These are phyloP conservation scores for Roridomyces roridus DNA, from an alignment of 768 basidiomycete genomes.

Conservation along the genomic window DNA sequence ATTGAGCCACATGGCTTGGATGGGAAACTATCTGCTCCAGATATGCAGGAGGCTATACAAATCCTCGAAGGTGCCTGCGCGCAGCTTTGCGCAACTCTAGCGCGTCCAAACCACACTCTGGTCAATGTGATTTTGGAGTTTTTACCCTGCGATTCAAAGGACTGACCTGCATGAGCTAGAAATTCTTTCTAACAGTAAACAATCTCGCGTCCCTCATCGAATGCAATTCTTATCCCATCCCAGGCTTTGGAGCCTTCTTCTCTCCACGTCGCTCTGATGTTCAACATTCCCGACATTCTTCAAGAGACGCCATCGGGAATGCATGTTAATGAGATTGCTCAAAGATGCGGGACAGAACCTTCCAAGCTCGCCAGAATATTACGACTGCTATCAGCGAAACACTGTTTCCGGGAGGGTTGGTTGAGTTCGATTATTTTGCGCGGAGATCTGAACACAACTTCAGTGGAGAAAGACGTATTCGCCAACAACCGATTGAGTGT, in stretches of 20 bases:
- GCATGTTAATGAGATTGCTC: slow-evolving; percentile 28
- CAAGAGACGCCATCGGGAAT: slow-evolving; percentile 30
- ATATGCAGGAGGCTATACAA: slow-evolving; percentile 31
- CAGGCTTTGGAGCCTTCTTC: slow-evolving; percentile 22
- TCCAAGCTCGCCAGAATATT: slow-evolving; percentile 35
- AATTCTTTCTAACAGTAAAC: slow-evolving; percentile 13
- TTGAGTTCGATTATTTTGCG: too few relatives aligned
- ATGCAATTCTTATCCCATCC: background rate
- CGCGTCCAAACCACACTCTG: slow-evolving; percentile 30
- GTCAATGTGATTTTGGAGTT: slow-evolving; percentile 25
- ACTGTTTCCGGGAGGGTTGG: slow-evolving; percentile 37
- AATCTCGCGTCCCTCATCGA: too few relatives aligned
- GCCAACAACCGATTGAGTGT: slow-evolving; percentile 34
- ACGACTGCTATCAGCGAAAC: slow-evolving; percentile 31
- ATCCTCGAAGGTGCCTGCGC: slow-evolving; percentile 35
- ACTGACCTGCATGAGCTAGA: background rate
- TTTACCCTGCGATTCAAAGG: background rate
- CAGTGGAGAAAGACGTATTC: slow-evolving; percentile 31
- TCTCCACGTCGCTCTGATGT: slow-evolving; percentile 13
- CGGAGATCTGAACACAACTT: too few relatives aligned
- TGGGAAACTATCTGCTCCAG: slow-evolving; percentile 15
- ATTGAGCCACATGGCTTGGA: slow-evolving; percentile 29
- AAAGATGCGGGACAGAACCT: slow-evolving; percentile 24
- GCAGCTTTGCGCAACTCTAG: slow-evolving; percentile 31
- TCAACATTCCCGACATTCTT: slow-evolving; percentile 33